Conservation (phyloP, 306 rosid genomes). For the Cicer chorassanicum region DNA sequence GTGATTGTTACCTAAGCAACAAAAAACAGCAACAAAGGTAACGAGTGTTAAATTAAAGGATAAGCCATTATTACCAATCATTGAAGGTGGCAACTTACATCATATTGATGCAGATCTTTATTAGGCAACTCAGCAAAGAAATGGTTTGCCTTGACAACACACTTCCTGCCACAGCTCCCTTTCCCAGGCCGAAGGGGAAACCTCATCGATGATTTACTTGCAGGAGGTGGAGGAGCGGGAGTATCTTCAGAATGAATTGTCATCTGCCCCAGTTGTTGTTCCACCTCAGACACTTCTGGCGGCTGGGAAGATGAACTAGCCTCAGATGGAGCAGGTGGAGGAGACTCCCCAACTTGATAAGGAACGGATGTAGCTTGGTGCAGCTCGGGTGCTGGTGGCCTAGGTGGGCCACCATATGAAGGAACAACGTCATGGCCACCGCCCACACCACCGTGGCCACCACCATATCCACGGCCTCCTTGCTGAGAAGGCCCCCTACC, state of each 20-base stretch:
- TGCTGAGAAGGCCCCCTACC: conserved; percentile 84
- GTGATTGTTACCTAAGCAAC: conserved; percentile 77
- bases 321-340: conserved; percentile 59
- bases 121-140: conserved; percentile 91
- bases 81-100: conserved; percentile 59
- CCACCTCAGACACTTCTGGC: conserved; percentile 51
- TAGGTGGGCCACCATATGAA: conserved; percentile 68
- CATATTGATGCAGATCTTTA: conserved; percentile 95
- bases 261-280: conserved; percentile 49
- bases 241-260: conserved; percentile 53
- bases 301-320: conserved; percentile 70
- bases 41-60: background rate
- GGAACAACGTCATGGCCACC: conserved; percentile 64
- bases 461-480: conserved; percentile 67
- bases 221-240: conserved; percentile 51
- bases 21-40: conserved; percentile 12
- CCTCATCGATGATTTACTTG: conserved; percentile 86
- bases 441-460: conserved; percentile 54
- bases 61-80: background rate
- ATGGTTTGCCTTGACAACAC: conserved; percentile 88
- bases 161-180: conserved; percentile 69
- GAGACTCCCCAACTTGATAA: conserved; percentile 62
- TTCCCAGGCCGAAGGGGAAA: conserved; percentile 95
- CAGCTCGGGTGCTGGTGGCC: conserved; percentile 89
- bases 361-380: conserved; percentile 93